These are phyloP conservation scores for Xylaria longipes DNA, from an alignment of 495 filamentous ascomycete species.

Conservation along the genomic window DNA sequence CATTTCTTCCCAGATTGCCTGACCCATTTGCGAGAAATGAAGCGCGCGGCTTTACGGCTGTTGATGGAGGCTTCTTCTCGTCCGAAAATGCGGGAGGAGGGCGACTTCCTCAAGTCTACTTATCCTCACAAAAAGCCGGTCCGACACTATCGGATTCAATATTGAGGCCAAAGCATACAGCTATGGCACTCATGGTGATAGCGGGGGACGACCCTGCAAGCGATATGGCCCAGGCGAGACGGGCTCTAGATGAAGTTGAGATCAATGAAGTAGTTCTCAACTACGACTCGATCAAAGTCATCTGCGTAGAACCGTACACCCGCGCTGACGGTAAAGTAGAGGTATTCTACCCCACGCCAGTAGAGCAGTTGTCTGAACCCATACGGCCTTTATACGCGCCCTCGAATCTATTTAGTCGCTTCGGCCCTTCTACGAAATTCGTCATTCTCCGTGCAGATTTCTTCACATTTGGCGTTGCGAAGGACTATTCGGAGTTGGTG, in stretches of 20 bases:
- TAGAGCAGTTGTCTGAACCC: background rate
- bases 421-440: slow-evolving; percentile 15
- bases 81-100: slow-evolving; percentile 33
- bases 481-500: slow-evolving; percentile 3
- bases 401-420: slow-evolving; percentile 21
- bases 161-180: slow-evolving; percentile 23
- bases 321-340: background rate
- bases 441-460: slow-evolving; percentile 17
- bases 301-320: background rate
- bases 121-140: slow-evolving; percentile 24
- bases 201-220: slow-evolving; percentile 2
- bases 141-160: slow-evolving; percentile 33
- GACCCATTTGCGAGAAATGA: slow-evolving; percentile 27
- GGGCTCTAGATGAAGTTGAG: slow-evolving; percentile 8
- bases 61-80: slow-evolving; percentile 36
- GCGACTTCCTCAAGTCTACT: slow-evolving; percentile 37
- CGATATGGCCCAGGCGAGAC: slow-evolving; percentile 19
- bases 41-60: slow-evolving; percentile 29
- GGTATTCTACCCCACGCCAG: slow-evolving; percentile 10
- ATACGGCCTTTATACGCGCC: slow-evolving; percentile 9
- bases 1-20: slow-evolving; percentile 20
- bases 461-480: slow-evolving; percentile 17
- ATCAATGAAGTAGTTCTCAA: slow-evolving; percentile 9
- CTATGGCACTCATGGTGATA: slow-evolving; percentile 30
- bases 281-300: slow-evolving; percentile 12